A percentile compares a stretch with the other conserved stretches of the same genome.
phyloP scores from a whole-genome alignment of 441 rosid genomes.

The Croton setiger region DNA sequence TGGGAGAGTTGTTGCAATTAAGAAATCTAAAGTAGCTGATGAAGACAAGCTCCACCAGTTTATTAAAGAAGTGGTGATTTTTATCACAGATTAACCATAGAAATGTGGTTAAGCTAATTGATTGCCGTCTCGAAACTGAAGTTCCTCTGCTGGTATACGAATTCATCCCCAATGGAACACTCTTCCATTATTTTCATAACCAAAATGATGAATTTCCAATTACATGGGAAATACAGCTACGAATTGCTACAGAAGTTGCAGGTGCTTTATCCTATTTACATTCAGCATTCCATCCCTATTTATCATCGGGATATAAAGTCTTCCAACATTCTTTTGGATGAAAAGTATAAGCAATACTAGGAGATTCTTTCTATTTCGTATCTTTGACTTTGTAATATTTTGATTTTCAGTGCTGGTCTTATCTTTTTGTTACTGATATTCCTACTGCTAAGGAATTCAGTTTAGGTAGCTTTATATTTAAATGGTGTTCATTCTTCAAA shows the following conservation, averaged over 20 bases:
- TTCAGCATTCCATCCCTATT: slow-evolving; percentile 1
- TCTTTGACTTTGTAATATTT: no score
- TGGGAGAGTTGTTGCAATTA: slow-evolving; percentile 1
- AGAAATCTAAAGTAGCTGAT: not conserved
- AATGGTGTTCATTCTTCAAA: no score
- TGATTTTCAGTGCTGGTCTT: no score
- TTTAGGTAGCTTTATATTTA: no score
- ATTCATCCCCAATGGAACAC: not conserved
- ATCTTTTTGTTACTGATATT: no score
- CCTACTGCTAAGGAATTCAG: no score
- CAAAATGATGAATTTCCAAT: not conserved
- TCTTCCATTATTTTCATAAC: not conserved
- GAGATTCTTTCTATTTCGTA: no score
- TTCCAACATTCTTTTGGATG: slow-evolving; percentile 11
- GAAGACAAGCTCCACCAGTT: not conserved
- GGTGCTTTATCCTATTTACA: slow-evolving; percentile 3
- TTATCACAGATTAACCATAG: not conserved
- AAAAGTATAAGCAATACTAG: no score
- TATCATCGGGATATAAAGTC: slow-evolving; percentile 6
- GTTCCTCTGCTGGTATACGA: not conserved
- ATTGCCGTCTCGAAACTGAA: not conserved
- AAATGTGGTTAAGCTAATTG: slow-evolving; percentile 1
- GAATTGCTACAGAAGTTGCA: not conserved
- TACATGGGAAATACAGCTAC: not conserved
- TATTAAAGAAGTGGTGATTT: slow-evolving; percentile 2